These are phyloP conservation scores for Apiotrichum sp. DNA, from an alignment of 1,284 basidiomycete species.

Conservation along the genomic window DNA sequence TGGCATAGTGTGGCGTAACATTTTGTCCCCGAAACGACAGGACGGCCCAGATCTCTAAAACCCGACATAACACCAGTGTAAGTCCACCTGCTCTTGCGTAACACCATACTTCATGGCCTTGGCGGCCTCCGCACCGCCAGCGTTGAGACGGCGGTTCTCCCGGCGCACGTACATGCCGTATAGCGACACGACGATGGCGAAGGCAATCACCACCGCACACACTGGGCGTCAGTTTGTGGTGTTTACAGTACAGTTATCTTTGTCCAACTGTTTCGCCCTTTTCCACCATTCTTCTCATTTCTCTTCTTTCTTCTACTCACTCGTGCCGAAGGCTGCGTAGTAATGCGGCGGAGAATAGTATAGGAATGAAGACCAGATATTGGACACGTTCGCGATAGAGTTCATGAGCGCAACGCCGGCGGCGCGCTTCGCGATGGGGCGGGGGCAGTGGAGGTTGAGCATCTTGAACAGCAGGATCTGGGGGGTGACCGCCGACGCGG, in stretches of 20 bases:
- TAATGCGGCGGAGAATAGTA: conserved; percentile 38
- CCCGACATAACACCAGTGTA: conserved; percentile 24
- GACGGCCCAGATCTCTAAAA: conserved; percentile 3
- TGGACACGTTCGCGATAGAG: conserved; percentile 42
- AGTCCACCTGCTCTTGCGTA: conserved; percentile 22
- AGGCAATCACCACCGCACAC: conserved; percentile 4
- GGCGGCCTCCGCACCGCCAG: conserved; percentile 12
- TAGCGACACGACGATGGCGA: conserved; percentile 20
- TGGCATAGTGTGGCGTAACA: too few species aligned
- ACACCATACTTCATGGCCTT: conserved; percentile 17
- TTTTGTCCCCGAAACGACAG: too few species aligned
- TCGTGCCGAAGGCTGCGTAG: conserved; percentile 39
- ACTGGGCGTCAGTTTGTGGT: neutral
- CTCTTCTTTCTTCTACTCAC: neutral
- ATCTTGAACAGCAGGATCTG: neutral
- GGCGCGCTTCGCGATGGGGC: conserved; percentile 45
- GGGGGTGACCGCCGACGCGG: conserved; percentile 1
- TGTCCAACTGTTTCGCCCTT: too few species aligned
- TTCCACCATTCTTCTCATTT: too few species aligned
- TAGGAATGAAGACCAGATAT: conserved; percentile 46
- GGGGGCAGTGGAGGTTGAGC: neutral
- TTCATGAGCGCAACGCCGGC: conserved; percentile 46
- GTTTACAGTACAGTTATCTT: too few species aligned
- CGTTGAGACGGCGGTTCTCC: conserved; percentile 29
- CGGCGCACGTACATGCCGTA: conserved; percentile 28